phyloP scores from a whole-genome alignment of 2,329 filamentous ascomycete genomes.

The Aspergillus novoparasiticus region DNA sequence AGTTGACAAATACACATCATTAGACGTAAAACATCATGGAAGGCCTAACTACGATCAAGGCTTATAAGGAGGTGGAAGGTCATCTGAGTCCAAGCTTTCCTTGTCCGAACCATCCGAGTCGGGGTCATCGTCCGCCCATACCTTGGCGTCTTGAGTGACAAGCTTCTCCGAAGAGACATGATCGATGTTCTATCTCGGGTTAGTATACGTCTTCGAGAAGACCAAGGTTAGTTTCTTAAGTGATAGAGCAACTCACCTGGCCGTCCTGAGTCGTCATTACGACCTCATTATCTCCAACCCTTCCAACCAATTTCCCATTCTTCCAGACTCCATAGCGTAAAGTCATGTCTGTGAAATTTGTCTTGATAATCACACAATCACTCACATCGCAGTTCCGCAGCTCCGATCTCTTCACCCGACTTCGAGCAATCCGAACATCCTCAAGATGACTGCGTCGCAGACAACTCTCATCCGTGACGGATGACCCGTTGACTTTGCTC shows the following conservation, averaged over 20 bases:
- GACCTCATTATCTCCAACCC: slow-evolving; percentile 17
- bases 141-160: slow-evolving; percentile 1
- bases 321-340: slow-evolving; percentile 30
- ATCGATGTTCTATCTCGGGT: not conserved
- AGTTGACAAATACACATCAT: not conserved
- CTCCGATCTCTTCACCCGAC: slow-evolving; percentile 12
- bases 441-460: slow-evolving; percentile 20
- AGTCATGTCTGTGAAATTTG: slow-evolving; percentile 26
- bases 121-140: slow-evolving; percentile 1
- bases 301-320: slow-evolving; percentile 26
- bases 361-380: slow-evolving; percentile 23
- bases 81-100: slow-evolving; percentile 2
- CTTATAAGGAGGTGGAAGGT: slow-evolving; percentile 9
- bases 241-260: slow-evolving; percentile 11
- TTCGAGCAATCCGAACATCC: slow-evolving; percentile 10
- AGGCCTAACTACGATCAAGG: not conserved
- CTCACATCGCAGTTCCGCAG: slow-evolving; percentile 26
- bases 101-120: slow-evolving; percentile 6
- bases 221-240: not conserved
- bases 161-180: not conserved
- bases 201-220: not conserved
- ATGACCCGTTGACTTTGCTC: slow-evolving; percentile 17
- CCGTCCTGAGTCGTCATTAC: slow-evolving; percentile 12
- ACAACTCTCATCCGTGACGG: slow-evolving; percentile 11
- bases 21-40: not conserved